Evolutionary conservation across 495 filamentous ascomycete genomes (phyloP), one percentile per base, ranked within the genome.

Genomic region (Entonaema liquescens): DNA sequence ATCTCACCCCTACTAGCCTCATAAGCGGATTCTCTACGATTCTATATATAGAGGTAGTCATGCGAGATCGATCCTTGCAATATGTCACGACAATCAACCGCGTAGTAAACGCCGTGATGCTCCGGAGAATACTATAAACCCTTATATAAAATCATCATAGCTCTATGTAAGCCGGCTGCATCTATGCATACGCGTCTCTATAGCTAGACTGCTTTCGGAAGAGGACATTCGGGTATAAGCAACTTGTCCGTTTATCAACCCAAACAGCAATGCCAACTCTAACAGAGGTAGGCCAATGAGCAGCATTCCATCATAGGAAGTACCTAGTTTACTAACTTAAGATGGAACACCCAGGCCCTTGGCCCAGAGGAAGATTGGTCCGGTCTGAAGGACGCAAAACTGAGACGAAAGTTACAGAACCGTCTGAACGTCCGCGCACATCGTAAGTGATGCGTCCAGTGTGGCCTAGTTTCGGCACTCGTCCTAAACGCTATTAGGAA

Each of bases 291-390:
- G n/a, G 62, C 23, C 13, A 59, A 56, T 29, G 13, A 2, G 25
- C 13, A 61, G 9, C 15, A 29, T 59, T 28, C 15, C 36, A 26
- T 38, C 21, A 40, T 28, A 5, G 2, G 15, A 19, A 6, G n/a
- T 29, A 38, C 38, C 17, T 6, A 28, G 25, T 21, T 33, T 52
- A 49, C 47, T 64, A 35, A 60, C 53, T 1, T 5, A 49, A 29
- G 17, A 62, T 47, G 50, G 23, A 21, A 47, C 8, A 26, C 38
- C 17, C 49, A 75, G 71, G 72, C 66, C 13, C 60, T 71, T 17
- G 59, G 60, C 42, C 57, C 68, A 17, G 71, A 75, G 25, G 76
- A 79, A 19, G 76, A 79, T 57, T 79, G 77, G 77, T 74, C 72
- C 17, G 76, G 76, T 11, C 50, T 76, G 6, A 65, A 72, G 28